Conservation (phyloP, 2,329 filamentous ascomycete species). For the Scytalidium lignicola region DNA sequence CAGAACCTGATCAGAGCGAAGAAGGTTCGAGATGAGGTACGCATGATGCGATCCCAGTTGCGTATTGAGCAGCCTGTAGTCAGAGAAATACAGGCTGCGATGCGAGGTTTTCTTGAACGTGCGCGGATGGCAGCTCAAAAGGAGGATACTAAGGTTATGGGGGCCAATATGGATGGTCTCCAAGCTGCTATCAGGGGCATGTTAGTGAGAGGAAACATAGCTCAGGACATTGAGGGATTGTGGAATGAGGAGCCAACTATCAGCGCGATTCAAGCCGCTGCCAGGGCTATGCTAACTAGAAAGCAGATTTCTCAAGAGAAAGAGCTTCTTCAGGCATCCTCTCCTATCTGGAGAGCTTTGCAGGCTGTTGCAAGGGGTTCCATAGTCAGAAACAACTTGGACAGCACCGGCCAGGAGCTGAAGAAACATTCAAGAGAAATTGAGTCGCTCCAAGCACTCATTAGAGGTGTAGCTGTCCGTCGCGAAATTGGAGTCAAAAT, state of each 20-base stretch:
- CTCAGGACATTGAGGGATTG: constrained; percentile 47
- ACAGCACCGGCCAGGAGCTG: constrained; percentile 44
- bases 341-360: constrained; percentile 45
- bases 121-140: constrained; percentile 51
- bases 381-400: constrained; percentile 39
- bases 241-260: constrained; percentile 45
- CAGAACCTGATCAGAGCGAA: constrained; percentile 76
- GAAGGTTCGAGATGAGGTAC: constrained; percentile 56
- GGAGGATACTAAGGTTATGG: constrained; percentile 46
- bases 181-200: constrained; percentile 66
- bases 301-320: constrained; percentile 46
- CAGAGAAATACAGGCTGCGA: constrained; percentile 58
- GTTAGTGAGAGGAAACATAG: constrained; percentile 51
- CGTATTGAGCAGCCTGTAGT: constrained; percentile 58
- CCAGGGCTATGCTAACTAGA: constrained; percentile 57
- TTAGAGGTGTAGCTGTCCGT: constrained; percentile 50
- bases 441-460: constrained; percentile 27
- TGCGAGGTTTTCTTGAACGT: constrained; percentile 63
- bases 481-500: constrained; percentile 44
- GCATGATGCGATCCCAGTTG: constrained; percentile 52
- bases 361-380: constrained; percentile 37
- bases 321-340: constrained; percentile 45
- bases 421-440: constrained; percentile 39
- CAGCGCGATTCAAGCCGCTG: constrained; percentile 58
- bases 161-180: constrained; percentile 50